Evolutionary conservation across 2,329 filamentous ascomycete genomes (phyloP).

Genomic region (Fonsecaea monophora): DNA sequence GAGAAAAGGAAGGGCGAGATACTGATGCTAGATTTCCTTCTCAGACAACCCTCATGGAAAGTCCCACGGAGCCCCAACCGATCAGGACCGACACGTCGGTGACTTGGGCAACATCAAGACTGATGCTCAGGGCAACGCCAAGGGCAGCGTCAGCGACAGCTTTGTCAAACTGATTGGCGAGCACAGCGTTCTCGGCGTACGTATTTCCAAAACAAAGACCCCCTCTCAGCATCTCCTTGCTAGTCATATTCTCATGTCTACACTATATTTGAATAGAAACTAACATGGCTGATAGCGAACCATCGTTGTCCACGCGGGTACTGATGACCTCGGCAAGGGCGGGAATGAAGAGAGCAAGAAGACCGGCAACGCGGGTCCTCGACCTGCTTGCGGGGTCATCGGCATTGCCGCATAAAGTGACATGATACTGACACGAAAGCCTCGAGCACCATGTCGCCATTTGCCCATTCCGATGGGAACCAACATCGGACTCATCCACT

Average conservation of each 20-base stretch:
- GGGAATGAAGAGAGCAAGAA: constrained; percentile 94
- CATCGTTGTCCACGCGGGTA: constrained; percentile 91
- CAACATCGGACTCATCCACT: not conserved
- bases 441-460: not conserved
- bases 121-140: constrained; percentile 87
- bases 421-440: not conserved
- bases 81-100: constrained; percentile 89
- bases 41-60: constrained; percentile 94
- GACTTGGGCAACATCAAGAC: constrained; percentile 98
- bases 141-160: constrained; percentile 79
- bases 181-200: constrained; percentile 90
- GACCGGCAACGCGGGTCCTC: constrained; percentile 92
- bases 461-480: not conserved
- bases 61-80: constrained; percentile 84
- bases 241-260: not conserved
- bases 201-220: constrained; percentile 39
- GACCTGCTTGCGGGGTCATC: constrained; percentile 96
- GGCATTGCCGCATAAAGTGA: constrained; percentile 68
- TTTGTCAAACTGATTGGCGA: constrained; percentile 95
- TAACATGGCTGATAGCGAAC: constrained; percentile 70
- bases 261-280: not conserved
- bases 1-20: constrained; percentile 18
- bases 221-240: not conserved
- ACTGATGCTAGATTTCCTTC: constrained; percentile 11
- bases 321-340: constrained; percentile 94